These are phyloP conservation scores for Leccinum fuscescens DNA, from an alignment of 1,284 basidiomycete genomes.

Conservation along the genomic window DNA sequence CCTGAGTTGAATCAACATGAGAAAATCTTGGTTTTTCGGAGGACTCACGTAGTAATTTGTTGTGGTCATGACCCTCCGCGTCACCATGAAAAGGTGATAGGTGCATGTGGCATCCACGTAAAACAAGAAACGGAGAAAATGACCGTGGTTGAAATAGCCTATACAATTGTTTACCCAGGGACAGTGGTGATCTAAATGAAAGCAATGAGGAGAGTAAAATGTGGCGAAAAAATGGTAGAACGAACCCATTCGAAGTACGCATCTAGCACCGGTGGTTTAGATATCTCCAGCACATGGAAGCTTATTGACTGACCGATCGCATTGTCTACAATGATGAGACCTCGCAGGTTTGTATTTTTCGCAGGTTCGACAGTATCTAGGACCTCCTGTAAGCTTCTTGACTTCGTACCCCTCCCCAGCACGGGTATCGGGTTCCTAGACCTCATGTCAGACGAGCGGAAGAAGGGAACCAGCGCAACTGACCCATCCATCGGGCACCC, in stretches of 20 bases:
- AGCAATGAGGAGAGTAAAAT: conserved; percentile 3
- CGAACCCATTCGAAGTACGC: conserved; percentile 80
- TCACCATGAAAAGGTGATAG: conserved; percentile 82
- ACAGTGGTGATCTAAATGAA: conserved; percentile 80
- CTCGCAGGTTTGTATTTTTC: conserved; percentile 70
- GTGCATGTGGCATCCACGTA: conserved; percentile 86
- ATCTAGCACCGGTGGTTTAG: conserved; percentile 44
- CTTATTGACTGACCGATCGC: conserved; percentile 59
- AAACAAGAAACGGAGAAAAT: conserved; percentile 92
- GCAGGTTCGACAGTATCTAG: conserved; percentile 83
- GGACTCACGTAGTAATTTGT: conserved; percentile 57
- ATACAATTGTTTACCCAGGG: conserved; percentile 91
- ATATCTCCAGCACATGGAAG: not conserved
- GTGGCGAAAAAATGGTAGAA: conserved; percentile 1
- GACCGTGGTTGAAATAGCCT: conserved; percentile 85
- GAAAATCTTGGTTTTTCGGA: not conserved
- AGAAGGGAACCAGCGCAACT: conserved; percentile 24
- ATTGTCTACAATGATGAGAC: conserved; percentile 88
- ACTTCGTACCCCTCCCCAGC: conserved; percentile 77
- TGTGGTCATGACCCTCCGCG: conserved; percentile 56
- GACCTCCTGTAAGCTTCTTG: conserved; percentile 77
- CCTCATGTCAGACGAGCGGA: conserved; percentile 5
- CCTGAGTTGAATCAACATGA: conserved; percentile 42
- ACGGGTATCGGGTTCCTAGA: conserved; percentile 72
- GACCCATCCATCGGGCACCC: conserved; percentile 82